A percentile compares a stretch with the other conserved stretches of the same genome.
These are phyloP conservation scores for Eucalyptus cloeziana DNA, from an alignment of 345 rosid species.

Conservation along the genomic window DNA sequence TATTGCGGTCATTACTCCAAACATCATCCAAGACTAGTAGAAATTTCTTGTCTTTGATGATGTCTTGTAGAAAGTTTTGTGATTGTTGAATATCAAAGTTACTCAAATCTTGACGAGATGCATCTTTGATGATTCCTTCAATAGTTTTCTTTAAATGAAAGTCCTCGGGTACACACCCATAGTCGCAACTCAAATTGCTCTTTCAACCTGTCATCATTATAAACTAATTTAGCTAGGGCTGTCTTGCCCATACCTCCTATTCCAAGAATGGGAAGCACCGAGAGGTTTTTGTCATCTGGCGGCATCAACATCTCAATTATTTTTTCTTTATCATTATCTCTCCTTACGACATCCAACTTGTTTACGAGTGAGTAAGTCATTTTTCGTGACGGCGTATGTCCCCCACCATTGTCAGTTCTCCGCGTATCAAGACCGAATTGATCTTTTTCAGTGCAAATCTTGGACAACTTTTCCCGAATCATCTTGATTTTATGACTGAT, in stretches of 20 bases:
- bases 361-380: background rate
- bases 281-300: background rate
- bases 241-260: background rate
- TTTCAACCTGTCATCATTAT: background rate
- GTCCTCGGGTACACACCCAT: background rate
- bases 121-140: background rate
- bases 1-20: accelerated
- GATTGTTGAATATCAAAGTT: background rate
- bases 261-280: background rate
- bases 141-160: background rate
- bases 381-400: accelerated
- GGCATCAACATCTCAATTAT: background rate
- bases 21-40: background rate
- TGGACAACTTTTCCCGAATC: background rate
- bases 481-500: background rate
- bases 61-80: accelerated
- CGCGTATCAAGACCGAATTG: background rate
- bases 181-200: background rate
- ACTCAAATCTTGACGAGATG: accelerated
- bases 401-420: background rate
- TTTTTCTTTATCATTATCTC: background rate
- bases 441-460: background rate
- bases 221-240: background rate
- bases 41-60: background rate
- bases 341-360: background rate